Base-by-base conservation (phyloP, 2,329 filamentous ascomycete genomes). In the Teratosphaeria gauchensis region DNA sequence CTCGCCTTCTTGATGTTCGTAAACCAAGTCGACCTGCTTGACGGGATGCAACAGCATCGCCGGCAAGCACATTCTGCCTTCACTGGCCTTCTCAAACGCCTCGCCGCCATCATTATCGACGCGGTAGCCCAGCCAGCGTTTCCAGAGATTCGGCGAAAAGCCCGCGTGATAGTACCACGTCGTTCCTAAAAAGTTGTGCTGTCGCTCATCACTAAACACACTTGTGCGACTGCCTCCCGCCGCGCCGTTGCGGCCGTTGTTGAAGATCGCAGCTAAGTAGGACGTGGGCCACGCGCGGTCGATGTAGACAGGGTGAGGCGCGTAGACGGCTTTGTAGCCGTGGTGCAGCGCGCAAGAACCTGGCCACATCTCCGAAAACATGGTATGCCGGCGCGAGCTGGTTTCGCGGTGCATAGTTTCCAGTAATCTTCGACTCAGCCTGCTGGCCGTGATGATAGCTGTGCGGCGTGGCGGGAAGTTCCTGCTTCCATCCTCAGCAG, bases 341-440 rank as follows among this genome's bases (percentile, higher is more conserved):
- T 89, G 88, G 65, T 90, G 88, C 4, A 92, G 76, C 0, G 87
- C 86, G 68, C 84, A 81, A 0, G 81, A 82, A 0, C 86, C 81
- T 1, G 87, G 87, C 74, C 87, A 90, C 88, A 92, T 92, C 72
- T 92, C 88, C 30, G 82, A 83, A 70, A 89, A 91, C 86, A 86
- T 90, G 72, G 78, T 85, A 72, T 85, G 88, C 62, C 83, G 84
- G 65, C 82, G 78, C 31, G 81, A 78, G 72, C 86, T 84, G 3
- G 85, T 87, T 67, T 90, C 87, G 64, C 88, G 81, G 72, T 92
- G 88, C 86, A 92, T 91, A 4, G 83, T 83, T 53, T 80, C 74
- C 5, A 91, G 75, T 1, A 91, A 77, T 12, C 86, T 81, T 28
- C 84, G 81, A 31, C 83, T 87, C 35, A 90, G 76, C 9, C 88